Conservation (phyloP, 2,329 filamentous ascomycete species). For the Alternaria triticina region DNA sequence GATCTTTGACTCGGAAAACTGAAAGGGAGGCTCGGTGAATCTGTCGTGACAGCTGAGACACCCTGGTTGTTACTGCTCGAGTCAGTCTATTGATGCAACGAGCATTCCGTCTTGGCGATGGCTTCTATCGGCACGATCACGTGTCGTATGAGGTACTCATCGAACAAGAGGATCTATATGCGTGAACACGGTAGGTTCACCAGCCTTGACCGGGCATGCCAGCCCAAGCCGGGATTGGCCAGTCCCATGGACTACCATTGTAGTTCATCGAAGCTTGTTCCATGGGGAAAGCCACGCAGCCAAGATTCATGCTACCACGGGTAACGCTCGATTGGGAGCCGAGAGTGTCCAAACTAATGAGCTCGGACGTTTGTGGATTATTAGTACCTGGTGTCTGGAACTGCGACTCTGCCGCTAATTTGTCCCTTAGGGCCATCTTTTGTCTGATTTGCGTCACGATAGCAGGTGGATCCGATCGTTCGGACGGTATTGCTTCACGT, state of each 20-base stretch:
- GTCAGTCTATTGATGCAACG: background rate
- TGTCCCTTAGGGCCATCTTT: background rate
- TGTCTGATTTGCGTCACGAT: constrained; percentile 10
- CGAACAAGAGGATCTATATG: background rate
- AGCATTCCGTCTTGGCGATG: background rate
- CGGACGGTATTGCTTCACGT: constrained; percentile 15
- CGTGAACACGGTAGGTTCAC: background rate
- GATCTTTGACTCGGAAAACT: background rate
- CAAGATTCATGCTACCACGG: background rate
- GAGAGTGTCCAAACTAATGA: constrained; percentile 1
- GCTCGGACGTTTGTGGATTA: background rate
- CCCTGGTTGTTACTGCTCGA: background rate
- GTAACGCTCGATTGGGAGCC: background rate
- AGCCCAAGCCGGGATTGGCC: constrained; percentile 7
- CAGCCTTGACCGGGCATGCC: constrained; percentile 10
- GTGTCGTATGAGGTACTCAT: background rate
- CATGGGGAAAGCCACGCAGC: background rate
- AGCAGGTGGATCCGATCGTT: constrained; percentile 4
- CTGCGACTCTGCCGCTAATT: background rate
- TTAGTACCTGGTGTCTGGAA: background rate
- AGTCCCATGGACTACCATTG: constrained; percentile 9
- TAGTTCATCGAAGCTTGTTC: constrained; percentile 2
- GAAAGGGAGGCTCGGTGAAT: background rate
- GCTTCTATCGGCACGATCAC: background rate
- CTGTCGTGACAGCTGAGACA: background rate